These are phyloP conservation scores for Venturia nashicola DNA, from an alignment of 2,329 filamentous ascomycete species.

Conservation along the genomic window DNA sequence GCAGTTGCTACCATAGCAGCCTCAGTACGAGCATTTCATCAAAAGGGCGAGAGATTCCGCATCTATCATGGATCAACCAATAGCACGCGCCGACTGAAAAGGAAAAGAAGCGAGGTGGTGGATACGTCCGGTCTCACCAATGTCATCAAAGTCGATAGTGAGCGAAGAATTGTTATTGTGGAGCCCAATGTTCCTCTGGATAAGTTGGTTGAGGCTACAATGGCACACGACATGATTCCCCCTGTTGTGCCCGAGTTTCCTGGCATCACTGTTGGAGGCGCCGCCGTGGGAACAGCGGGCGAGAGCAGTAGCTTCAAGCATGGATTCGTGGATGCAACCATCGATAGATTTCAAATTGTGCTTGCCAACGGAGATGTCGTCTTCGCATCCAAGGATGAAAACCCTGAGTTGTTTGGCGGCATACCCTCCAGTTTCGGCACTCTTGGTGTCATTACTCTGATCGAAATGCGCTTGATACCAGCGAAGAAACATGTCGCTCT, in stretches of 20 bases:
- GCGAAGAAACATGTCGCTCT: slow-evolving; percentile 37
- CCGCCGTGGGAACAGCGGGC: slow-evolving; percentile 54
- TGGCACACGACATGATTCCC: slow-evolving; percentile 45
- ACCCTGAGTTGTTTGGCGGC: slow-evolving; percentile 50
- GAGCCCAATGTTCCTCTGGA: slow-evolving; percentile 64
- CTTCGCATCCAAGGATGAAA: slow-evolving; percentile 40
- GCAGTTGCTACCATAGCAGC: slow-evolving; percentile 34
- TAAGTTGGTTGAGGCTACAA: slow-evolving; percentile 43
- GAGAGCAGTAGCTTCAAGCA: slow-evolving; percentile 59
- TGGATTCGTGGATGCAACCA: slow-evolving; percentile 51
- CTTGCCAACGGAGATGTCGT: slow-evolving; percentile 47
- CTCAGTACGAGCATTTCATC: slow-evolving; percentile 37
- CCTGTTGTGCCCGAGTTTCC: slow-evolving; percentile 61
- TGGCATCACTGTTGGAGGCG: slow-evolving; percentile 59
- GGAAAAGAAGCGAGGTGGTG: slow-evolving; percentile 41
- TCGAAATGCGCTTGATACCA: slow-evolving; percentile 34
- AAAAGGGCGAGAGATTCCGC: slow-evolving; percentile 48
- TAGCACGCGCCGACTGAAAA: slow-evolving; percentile 48
- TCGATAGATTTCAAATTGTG: slow-evolving; percentile 53
- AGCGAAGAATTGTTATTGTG: slow-evolving; percentile 45
- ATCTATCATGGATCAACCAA: slow-evolving; percentile 70
- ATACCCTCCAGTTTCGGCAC: slow-evolving; percentile 55
- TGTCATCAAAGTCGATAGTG: slow-evolving; percentile 48
- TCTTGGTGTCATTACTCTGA: slow-evolving; percentile 49
- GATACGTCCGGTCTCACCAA: slow-evolving; percentile 54